phyloP scores from a whole-genome alignment of 352 stramenopile species.

The Pilasporangium apinafurcum region DNA sequence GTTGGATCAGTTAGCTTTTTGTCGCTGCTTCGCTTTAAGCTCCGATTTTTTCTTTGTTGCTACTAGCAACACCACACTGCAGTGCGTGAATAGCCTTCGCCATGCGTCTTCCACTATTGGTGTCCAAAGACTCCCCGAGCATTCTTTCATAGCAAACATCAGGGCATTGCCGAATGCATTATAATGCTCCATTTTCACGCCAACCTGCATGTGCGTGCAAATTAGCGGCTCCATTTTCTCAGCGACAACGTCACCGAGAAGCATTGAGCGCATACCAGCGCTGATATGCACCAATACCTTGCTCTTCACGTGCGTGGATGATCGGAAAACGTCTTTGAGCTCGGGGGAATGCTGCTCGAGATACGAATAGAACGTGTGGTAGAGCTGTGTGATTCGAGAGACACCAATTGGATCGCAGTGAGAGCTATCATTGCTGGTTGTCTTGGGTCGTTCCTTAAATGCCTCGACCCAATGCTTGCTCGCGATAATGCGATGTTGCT shows the following conservation, averaged over 20 bases:
- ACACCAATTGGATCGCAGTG: slow-evolving; percentile 5
- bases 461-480: slow-evolving; percentile 23
- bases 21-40: not conserved
- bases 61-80: slow-evolving; percentile 22
- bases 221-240: slow-evolving; percentile 60
- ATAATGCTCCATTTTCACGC: slow-evolving; percentile 85
- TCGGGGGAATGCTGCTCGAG: slow-evolving; percentile 39
- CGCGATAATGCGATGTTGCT: slow-evolving; percentile 20
- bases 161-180: slow-evolving; percentile 86
- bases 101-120: slow-evolving; percentile 30
- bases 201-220: slow-evolving; percentile 75
- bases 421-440: not conserved
- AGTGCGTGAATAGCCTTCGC: slow-evolving; percentile 30
- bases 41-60: slow-evolving; percentile 9
- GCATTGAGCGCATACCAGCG: slow-evolving; percentile 34
- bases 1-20: no score
- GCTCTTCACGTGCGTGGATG: slow-evolving; percentile 53
- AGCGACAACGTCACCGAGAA: slow-evolving; percentile 41
- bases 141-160: slow-evolving; percentile 66
- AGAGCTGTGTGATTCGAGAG: slow-evolving; percentile 17
- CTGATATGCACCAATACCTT: slow-evolving; percentile 89
- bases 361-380: slow-evolving; percentile 41
- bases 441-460: slow-evolving; percentile 18
- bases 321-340: slow-evolving; percentile 39
- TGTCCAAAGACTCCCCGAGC: slow-evolving; percentile 25